Evolutionary conservation across 345 rosid genomes (phyloP).

Genomic region (Fremontodendron californicum): DNA sequence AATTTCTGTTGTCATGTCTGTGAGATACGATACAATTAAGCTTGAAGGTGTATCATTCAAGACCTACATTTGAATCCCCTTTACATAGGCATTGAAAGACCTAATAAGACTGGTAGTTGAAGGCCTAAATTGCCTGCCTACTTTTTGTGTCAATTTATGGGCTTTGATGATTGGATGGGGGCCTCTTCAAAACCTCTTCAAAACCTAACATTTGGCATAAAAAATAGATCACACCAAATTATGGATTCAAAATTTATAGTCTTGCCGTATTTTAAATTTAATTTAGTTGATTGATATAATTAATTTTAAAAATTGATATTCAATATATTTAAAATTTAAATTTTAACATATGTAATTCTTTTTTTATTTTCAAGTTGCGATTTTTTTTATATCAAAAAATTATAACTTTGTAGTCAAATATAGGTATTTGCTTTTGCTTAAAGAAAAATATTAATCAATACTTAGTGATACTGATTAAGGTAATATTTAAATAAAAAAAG

Average conservation of each 20-base stretch:
- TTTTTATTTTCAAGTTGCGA: no score
- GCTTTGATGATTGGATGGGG: neutral
- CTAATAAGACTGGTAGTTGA: neutral
- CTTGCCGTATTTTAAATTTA: no score
- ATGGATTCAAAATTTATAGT: neutral
- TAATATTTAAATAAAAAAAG: no score
- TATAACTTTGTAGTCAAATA: no score
- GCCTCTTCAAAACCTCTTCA: no score
- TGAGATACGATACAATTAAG: neutral
- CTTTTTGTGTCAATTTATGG: neutral
- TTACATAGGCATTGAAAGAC: neutral
- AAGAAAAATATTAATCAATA: no score
- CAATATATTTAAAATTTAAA: no score
- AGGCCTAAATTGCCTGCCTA: neutral
- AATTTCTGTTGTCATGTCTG: neutral
- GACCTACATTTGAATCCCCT: neutral
- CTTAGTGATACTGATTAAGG: no score
- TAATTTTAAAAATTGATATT: no score
- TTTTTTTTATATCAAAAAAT: no score
- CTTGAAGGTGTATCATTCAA: neutral
- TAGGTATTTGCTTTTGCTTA: neutral
- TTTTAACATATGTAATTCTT: no score
- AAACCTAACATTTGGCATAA: neutral
- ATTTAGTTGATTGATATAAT: no score
- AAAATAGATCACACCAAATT: neutral